phyloP scores from a whole-genome alignment of 2,329 filamentous ascomycete genomes.

The Colletotrichum sp. region DNA sequence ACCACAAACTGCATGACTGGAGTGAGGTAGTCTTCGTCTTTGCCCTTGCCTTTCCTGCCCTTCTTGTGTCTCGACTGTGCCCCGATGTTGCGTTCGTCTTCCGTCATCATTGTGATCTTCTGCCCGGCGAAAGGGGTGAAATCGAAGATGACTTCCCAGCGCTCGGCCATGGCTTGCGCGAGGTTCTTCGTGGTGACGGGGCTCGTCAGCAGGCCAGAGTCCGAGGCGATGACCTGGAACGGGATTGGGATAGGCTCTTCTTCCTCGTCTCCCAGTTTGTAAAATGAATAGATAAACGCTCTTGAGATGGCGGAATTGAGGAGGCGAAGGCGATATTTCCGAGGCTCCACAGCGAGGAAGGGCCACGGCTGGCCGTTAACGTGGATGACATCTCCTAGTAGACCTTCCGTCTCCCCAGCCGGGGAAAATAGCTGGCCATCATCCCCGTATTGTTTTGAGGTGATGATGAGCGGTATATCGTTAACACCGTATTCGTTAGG shows the following conservation, averaged over 20 bases:
- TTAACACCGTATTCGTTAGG: conserved; percentile 54
- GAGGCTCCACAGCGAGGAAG: conserved; percentile 58
- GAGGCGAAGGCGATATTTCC: conserved; percentile 63
- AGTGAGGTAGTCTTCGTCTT: conserved; percentile 52
- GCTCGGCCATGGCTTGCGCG: conserved; percentile 57
- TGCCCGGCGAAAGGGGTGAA: conserved; percentile 53
- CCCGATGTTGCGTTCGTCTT: background rate
- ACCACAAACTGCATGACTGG: conserved; percentile 60
- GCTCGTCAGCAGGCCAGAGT: conserved; percentile 52
- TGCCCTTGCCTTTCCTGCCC: conserved; percentile 35
- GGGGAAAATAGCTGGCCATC: conserved; percentile 54
- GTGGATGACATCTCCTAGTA: conserved; percentile 61
- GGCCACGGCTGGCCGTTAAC: conserved; percentile 66
- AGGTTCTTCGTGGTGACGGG: conserved; percentile 47
- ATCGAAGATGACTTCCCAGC: conserved; percentile 63
- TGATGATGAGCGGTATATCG: conserved; percentile 57
- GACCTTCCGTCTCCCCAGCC: conserved; percentile 44
- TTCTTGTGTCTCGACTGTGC: background rate
- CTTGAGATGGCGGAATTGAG: conserved; percentile 53
- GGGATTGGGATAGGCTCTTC: conserved; percentile 34
- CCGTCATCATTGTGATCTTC: conserved; percentile 44
- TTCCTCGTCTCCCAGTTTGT: conserved; percentile 28
- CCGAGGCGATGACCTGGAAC: conserved; percentile 59
- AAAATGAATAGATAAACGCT: conserved; percentile 52
- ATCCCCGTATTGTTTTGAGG: conserved; percentile 55